These are phyloP conservation scores for Thecamonas trahens DNA, from an alignment of 78 protist species.

Conservation along the genomic window DNA sequence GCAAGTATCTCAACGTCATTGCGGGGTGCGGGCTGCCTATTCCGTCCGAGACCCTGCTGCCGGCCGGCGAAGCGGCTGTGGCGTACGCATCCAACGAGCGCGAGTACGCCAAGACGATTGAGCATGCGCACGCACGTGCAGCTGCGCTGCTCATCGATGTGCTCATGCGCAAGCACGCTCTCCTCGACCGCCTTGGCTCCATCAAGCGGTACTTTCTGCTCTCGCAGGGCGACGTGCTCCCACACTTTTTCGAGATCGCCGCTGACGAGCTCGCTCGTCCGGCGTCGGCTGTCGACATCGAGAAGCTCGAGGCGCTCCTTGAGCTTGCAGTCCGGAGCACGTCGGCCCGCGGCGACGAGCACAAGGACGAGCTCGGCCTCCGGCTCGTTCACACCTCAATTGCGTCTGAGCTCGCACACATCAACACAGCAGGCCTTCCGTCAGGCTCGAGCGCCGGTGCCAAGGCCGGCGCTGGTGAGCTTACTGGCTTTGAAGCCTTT, in stretches of 20 bases:
- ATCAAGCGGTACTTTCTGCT: slow-evolving; percentile 65
- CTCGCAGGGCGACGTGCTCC: slow-evolving; percentile 61
- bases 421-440: neutral
- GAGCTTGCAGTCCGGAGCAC: neutral
- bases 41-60: neutral
- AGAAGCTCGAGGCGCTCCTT: slow-evolving; percentile 44
- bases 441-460: no score
- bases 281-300: neutral
- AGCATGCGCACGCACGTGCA: slow-evolving; percentile 43
- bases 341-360: no score
- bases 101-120: slow-evolving; percentile 23
- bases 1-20: slow-evolving; percentile 68
- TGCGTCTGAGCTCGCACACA: neutral
- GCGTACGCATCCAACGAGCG: slow-evolving; percentile 11
- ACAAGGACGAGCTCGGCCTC: neutral
- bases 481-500: slow-evolving; percentile 58
- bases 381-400: neutral
- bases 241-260: slow-evolving; percentile 72
- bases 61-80: neutral
- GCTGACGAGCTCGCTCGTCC: slow-evolving; percentile 40
- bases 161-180: slow-evolving; percentile 29
- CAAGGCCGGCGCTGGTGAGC: neutral
- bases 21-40: slow-evolving; percentile 43
- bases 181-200: slow-evolving; percentile 35
- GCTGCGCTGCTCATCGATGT: slow-evolving; percentile 17